These are phyloP conservation scores for Purshia tridentata DNA, from an alignment of 306 rosid species.

Conservation along the genomic window DNA sequence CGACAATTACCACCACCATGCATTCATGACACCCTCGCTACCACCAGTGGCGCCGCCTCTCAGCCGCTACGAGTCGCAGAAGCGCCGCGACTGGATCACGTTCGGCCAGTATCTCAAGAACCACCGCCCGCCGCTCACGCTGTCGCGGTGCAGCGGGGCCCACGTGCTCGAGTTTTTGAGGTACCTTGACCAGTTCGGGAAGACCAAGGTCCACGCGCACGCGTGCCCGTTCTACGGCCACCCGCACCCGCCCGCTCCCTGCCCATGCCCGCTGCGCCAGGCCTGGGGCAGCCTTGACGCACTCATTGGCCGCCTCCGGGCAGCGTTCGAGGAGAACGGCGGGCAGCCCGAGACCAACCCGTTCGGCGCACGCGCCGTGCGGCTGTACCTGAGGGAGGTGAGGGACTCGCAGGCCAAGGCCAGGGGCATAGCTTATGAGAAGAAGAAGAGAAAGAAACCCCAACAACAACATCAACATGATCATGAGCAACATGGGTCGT, in stretches of 20 bases:
- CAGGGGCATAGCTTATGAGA: constrained; percentile 86
- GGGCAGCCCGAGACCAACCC: constrained; percentile 85
- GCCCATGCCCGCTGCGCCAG: constrained; percentile 83
- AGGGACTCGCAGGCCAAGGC: constrained; percentile 84
- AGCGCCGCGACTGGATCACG: constrained; percentile 88
- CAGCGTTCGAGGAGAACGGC: constrained; percentile 94
- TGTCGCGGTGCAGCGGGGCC: constrained; percentile 69
- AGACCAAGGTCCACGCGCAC: constrained; percentile 71
- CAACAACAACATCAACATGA: not conserved
- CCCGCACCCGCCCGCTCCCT: constrained; percentile 73
- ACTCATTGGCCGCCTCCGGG: constrained; percentile 81
- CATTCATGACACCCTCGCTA: not conserved
- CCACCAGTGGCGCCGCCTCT: constrained; percentile 22
- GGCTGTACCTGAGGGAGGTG: constrained; percentile 71
- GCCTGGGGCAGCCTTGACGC: constrained; percentile 94
- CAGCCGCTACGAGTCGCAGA: constrained; percentile 80
- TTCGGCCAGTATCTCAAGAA: constrained; percentile 88
- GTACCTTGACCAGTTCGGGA: constrained; percentile 80
- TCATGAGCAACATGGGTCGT: not conserved
- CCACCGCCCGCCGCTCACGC: constrained; percentile 73
- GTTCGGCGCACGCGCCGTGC: constrained; percentile 67
- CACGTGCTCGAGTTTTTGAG: constrained; percentile 79
- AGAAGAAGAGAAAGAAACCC: constrained; percentile 59
- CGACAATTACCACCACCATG: not conserved
- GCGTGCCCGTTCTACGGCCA: constrained; percentile 76